phyloP scores from a whole-genome alignment of 129 eudicot species.

The Dittrichia graveolens region DNA sequence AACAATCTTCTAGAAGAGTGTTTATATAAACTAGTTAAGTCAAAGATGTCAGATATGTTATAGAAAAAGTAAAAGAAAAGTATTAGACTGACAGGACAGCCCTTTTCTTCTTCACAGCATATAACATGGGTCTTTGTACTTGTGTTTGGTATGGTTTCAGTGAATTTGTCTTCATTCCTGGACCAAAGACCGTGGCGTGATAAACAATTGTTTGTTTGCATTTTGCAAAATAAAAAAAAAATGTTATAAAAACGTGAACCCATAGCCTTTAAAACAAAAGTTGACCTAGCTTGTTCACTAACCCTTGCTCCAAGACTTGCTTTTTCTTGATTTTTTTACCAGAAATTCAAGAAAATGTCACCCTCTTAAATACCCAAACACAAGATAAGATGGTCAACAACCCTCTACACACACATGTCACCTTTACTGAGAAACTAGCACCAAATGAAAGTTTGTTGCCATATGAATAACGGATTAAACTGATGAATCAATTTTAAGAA shows the following conservation, averaged over 20 bases:
- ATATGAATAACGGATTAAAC: neutral
- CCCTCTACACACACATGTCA: neutral
- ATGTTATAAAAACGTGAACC: neutral
- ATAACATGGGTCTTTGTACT: conserved; percentile 24
- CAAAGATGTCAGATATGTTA: neutral
- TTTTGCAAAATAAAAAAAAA: neutral
- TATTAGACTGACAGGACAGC: conserved; percentile 3
- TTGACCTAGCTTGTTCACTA: neutral
- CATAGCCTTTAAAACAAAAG: neutral
- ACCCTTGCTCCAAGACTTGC: too few species aligned
- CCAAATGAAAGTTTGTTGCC: neutral
- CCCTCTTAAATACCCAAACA: neutral
- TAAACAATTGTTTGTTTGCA: neutral
- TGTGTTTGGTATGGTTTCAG: conserved; percentile 3
- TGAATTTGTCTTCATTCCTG: conserved; percentile 14
- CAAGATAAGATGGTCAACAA: conserved; percentile 6
- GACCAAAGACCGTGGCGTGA: conserved; percentile 13
- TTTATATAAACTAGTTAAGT: neutral
- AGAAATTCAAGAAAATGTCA: neutral
- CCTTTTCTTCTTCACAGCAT: neutral
- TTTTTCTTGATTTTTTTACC: neutral
- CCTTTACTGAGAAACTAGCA: neutral
- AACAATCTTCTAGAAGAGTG: neutral
- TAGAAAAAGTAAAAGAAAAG: neutral
- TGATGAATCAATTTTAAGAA: too few species aligned